phyloP scores from a whole-genome alignment of 257 asterid genomes.

The Euphrasia confusa region DNA sequence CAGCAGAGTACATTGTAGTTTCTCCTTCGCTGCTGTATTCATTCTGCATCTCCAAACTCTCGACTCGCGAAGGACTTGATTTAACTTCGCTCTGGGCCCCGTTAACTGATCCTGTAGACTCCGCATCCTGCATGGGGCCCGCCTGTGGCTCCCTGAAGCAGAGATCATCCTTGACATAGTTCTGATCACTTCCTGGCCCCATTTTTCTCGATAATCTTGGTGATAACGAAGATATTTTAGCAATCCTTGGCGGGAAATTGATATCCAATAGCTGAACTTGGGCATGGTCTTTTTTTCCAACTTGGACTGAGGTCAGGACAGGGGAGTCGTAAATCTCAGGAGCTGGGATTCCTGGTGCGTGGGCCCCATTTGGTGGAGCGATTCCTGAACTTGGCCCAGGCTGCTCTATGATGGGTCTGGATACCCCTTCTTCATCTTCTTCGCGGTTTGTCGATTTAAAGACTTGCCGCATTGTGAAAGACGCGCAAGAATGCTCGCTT shows the following conservation, averaged over 20 bases:
- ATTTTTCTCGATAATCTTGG: slow-evolving; percentile 33
- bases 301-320: slow-evolving; percentile 45
- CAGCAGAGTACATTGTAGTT: slow-evolving; percentile 98
- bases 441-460: slow-evolving; percentile 55
- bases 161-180: slow-evolving; percentile 25
- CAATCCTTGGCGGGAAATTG: slow-evolving; percentile 74
- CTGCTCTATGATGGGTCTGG: slow-evolving; percentile 39
- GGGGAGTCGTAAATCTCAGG: slow-evolving; percentile 85
- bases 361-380: slow-evolving; percentile 35
- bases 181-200: slow-evolving; percentile 38
- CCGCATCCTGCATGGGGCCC: slow-evolving; percentile 43
- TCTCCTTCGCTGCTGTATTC: slow-evolving; percentile 93
- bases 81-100: slow-evolving; percentile 67
- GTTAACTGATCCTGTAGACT: slow-evolving; percentile 80
- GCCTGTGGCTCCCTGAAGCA: slow-evolving; percentile 25
- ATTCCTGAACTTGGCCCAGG: slow-evolving; percentile 24
- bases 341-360: slow-evolving; percentile 51
- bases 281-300: slow-evolving; percentile 43
- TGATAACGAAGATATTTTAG: slow-evolving; percentile 32
- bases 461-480: slow-evolving; percentile 83
- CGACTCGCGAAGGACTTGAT: slow-evolving; percentile 56
- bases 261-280: slow-evolving; percentile 82
- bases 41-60: slow-evolving; percentile 36
- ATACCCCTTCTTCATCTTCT: slow-evolving; percentile 52
- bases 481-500: slow-evolving; percentile 89